These are phyloP conservation scores for Epichloe glyceriae DNA, from an alignment of 2,329 filamentous ascomycete genomes.

Conservation along the genomic window DNA sequence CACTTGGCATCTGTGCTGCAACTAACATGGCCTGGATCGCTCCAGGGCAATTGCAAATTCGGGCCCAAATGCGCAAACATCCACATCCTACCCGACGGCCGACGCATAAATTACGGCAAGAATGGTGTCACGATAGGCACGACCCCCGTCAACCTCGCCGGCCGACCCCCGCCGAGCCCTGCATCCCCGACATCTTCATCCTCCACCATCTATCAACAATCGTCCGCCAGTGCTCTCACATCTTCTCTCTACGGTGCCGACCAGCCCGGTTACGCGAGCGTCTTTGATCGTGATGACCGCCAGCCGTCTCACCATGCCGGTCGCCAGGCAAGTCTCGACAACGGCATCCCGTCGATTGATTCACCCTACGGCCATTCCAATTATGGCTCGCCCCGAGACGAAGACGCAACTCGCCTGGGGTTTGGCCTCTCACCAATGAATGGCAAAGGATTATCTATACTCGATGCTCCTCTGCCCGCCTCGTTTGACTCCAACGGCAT, in stretches of 20 bases:
- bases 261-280: slow-evolving; percentile 23
- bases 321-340: slow-evolving; percentile 40
- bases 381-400: slow-evolving; percentile 76
- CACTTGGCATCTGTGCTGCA: too few species aligned
- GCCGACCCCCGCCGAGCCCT: slow-evolving; percentile 43
- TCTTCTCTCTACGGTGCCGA: slow-evolving; percentile 34
- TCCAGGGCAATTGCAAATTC: slow-evolving; percentile 94
- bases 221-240: slow-evolving; percentile 57
- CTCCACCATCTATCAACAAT: slow-evolving; percentile 31
- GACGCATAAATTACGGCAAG: slow-evolving; percentile 72
- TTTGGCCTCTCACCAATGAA: slow-evolving; percentile 66
- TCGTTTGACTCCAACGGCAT: slow-evolving; percentile 96
- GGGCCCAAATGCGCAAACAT: slow-evolving; percentile 95
- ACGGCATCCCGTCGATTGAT: slow-evolving; percentile 44
- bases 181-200: slow-evolving; percentile 27
- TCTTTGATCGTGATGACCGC: slow-evolving; percentile 29
- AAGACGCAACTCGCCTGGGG: slow-evolving; percentile 43
- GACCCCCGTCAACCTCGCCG: slow-evolving; percentile 46
- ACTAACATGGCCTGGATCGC: slow-evolving; percentile 1
- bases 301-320: slow-evolving; percentile 25
- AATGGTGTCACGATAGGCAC: slow-evolving; percentile 53
- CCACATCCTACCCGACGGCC: slow-evolving; percentile 86
- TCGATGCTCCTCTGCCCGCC: slow-evolving; percentile 83
- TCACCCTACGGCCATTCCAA: slow-evolving; percentile 44
- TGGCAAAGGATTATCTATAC: slow-evolving; percentile 64